Conservation (phyloP, 306 rosid species). For the Delonix regia region DNA sequence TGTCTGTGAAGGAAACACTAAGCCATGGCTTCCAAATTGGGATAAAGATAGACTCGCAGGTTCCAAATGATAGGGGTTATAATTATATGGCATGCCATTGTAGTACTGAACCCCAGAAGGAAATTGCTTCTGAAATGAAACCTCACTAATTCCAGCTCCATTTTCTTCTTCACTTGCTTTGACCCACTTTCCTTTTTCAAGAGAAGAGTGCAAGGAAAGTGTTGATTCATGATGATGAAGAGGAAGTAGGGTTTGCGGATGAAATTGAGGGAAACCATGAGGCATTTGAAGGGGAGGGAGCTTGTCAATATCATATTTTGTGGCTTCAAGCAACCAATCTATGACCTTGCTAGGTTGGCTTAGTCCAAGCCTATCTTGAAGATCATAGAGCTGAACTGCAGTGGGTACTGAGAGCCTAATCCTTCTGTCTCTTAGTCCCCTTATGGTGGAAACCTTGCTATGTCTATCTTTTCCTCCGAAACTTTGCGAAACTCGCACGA, state of each 20-base stretch:
- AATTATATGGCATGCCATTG: not conserved
- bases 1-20: constrained; percentile 38
- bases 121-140: not conserved
- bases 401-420: constrained; percentile 88
- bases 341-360: constrained; percentile 92
- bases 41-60: constrained; percentile 66
- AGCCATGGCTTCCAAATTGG: constrained; percentile 66
- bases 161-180: constrained; percentile 35
- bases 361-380: constrained; percentile 87
- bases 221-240: constrained; percentile 20
- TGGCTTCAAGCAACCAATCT: constrained; percentile 87
- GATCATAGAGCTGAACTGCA: constrained; percentile 85
- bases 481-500: constrained; percentile 80
- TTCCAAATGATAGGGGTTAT: constrained; percentile 41
- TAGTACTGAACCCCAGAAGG: not conserved
- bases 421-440: constrained; percentile 88
- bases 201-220: not conserved
- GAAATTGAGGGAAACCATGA: constrained; percentile 59
- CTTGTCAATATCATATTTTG: constrained; percentile 82
- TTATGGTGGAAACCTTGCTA: constrained; percentile 86
- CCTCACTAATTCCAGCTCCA: constrained; percentile 27
- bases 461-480: constrained; percentile 97
- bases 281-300: constrained; percentile 90
- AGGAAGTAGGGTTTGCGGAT: constrained; percentile 51
- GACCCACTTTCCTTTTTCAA: constrained; percentile 58